Evolutionary conservation across 2,329 filamentous ascomycete species (phyloP).

Genomic region (Paracoccidioides lutzii): DNA sequence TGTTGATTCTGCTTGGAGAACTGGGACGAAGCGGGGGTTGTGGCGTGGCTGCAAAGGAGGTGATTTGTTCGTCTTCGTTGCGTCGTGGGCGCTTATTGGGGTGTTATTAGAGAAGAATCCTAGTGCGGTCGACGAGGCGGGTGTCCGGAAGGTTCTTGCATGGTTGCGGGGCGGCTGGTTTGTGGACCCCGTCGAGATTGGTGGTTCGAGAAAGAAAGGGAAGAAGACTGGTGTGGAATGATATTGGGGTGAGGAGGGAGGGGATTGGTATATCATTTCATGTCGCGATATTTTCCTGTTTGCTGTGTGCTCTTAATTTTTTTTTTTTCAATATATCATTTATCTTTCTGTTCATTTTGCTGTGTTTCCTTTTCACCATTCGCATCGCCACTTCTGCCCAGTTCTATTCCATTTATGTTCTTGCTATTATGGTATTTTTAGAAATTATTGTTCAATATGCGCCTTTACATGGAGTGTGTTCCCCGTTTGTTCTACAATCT

Average conservation of each 20-base stretch:
- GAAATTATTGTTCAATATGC: too few species aligned
- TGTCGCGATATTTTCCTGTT: background rate
- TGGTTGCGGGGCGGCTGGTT: constrained; percentile 66
- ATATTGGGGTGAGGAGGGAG: background rate
- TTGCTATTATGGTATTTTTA: too few species aligned
- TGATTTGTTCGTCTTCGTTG: constrained; percentile 72
- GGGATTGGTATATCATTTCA: background rate
- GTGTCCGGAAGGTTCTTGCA: constrained; percentile 58
- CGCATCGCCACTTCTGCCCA: background rate
- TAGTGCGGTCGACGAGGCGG: constrained; percentile 51
- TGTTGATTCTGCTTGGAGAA: constrained; percentile 78
- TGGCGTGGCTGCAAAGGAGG: constrained; percentile 73
- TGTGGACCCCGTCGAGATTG: constrained; percentile 50
- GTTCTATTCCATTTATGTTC: background rate
- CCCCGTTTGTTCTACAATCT: too few species aligned
- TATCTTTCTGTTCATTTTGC: background rate
- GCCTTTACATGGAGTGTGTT: too few species aligned
- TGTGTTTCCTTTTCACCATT: background rate
- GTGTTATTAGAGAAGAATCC: constrained; percentile 63
- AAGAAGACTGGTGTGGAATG: constrained; percentile 15
- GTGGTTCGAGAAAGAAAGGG: constrained; percentile 22
- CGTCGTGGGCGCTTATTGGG: constrained; percentile 65
- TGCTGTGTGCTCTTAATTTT: background rate
- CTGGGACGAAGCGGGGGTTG: constrained; percentile 79
- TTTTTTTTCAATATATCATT: background rate